A percentile compares a stretch with the other conserved stretches of the same genome.
Conservation (phyloP, 495 filamentous ascomycete genomes). For the Penicillium arizonense region DNA sequence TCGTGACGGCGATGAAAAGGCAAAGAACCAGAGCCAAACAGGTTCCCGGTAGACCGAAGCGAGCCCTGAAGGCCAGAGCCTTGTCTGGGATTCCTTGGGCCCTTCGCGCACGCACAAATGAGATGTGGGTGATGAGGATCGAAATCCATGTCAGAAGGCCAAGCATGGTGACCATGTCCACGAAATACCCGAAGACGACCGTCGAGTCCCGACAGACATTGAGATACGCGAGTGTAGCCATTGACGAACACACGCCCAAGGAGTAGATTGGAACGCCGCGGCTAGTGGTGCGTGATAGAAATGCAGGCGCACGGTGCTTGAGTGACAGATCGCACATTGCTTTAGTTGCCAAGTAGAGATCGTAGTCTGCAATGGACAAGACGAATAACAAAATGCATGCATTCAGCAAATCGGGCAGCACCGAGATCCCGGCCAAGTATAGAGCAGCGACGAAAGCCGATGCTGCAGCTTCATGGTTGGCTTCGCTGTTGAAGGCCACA, state of each 20-base stretch:
- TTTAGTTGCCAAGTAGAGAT: constrained; percentile 62
- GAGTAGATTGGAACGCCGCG: constrained; percentile 73
- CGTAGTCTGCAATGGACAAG: constrained; percentile 68
- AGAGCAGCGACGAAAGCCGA: constrained; percentile 64
- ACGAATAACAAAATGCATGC: constrained; percentile 72
- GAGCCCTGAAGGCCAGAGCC: constrained; percentile 67
- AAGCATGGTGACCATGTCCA: constrained; percentile 76
- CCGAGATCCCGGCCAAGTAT: constrained; percentile 44
- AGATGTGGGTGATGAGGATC: constrained; percentile 75
- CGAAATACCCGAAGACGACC: constrained; percentile 72
- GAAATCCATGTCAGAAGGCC: constrained; percentile 69
- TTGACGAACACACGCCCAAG: constrained; percentile 53
- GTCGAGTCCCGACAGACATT: constrained; percentile 62
- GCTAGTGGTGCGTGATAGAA: constrained; percentile 64
- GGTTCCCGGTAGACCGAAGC: constrained; percentile 65
- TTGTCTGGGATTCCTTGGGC: constrained; percentile 64
- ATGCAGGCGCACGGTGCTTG: constrained; percentile 65
- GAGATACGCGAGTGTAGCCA: constrained; percentile 70
- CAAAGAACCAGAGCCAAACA: constrained; percentile 63
- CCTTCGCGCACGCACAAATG: constrained; percentile 66
- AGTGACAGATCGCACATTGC: constrained; percentile 73
- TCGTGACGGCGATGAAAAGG: constrained; percentile 66
- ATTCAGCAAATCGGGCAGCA: constrained; percentile 57
- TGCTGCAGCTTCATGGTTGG: constrained; percentile 36
- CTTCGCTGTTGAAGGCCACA: constrained; percentile 36